Conservation (phyloP, 2,329 filamentous ascomycete species). For the Fusarium sp. region DNA sequence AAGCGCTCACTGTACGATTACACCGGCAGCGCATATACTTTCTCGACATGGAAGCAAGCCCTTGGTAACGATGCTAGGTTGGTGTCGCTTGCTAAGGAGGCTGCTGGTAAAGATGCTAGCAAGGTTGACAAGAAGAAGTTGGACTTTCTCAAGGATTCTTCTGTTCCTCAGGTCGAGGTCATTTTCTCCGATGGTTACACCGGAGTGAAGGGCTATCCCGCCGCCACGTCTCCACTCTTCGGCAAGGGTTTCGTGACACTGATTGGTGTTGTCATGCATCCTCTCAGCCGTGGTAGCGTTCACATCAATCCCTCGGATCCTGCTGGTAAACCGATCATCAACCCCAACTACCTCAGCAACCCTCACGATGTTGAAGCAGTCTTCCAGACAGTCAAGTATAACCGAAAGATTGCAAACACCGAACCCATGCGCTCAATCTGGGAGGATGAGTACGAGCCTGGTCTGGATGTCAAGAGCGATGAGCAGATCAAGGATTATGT, state of each 20-base stretch:
- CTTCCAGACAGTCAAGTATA: conserved; percentile 48
- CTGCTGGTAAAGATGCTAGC: conserved; percentile 44
- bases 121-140: conserved; percentile 55
- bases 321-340: conserved; percentile 36
- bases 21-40: conserved; percentile 34
- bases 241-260: conserved; percentile 56
- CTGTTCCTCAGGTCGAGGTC: conserved; percentile 45
- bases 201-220: conserved; percentile 46
- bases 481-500: conserved; percentile 32
- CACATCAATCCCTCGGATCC: conserved; percentile 38
- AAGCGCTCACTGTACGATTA: conserved; percentile 39
- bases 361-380: conserved; percentile 49
- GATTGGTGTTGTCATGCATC: conserved; percentile 70
- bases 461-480: conserved; percentile 35
- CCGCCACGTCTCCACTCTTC: conserved; percentile 39
- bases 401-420: conserved; percentile 47
- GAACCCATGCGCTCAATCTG: conserved; percentile 49
- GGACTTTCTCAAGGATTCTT: conserved; percentile 50
- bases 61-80: conserved; percentile 27
- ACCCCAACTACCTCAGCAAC: conserved; percentile 44
- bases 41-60: conserved; percentile 39
- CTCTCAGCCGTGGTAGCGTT: conserved; percentile 56
- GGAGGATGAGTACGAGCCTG: conserved; percentile 51
- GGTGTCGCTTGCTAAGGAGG: conserved; percentile 34
- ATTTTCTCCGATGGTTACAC: conserved; percentile 49